Evolutionary conservation across 169 alveolate species (phyloP).

Genomic region (Eimeria praecox): DNA sequence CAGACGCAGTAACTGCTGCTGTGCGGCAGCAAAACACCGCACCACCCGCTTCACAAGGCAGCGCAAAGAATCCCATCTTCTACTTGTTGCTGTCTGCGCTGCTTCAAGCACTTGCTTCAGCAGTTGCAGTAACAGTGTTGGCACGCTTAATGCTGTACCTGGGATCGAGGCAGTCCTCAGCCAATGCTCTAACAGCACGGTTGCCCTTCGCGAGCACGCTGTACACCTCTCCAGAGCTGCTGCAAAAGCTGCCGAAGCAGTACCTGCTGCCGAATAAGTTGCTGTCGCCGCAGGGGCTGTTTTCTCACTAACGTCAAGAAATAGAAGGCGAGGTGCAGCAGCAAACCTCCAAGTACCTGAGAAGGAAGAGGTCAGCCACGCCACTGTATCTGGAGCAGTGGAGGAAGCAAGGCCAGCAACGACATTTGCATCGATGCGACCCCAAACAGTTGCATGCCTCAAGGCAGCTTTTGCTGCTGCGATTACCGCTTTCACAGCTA

Average conservation of each 20-base stretch:
- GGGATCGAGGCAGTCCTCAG: not conserved
- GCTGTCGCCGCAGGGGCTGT: not conserved
- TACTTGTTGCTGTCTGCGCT: not conserved
- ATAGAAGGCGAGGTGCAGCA: not conserved
- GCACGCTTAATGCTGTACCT: not conserved
- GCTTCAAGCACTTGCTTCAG: not conserved
- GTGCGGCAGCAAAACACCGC: not conserved
- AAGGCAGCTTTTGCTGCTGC: conserved; percentile 13
- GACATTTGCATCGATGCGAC: not conserved
- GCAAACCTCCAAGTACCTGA: not conserved
- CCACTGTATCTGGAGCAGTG: not conserved
- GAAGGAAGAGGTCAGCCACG: not conserved
- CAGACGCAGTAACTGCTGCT: conserved; percentile 33
- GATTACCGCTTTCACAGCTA: not conserved
- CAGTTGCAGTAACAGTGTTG: conserved; percentile 15
- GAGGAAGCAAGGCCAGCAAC: not conserved
- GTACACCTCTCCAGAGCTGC: conserved; percentile 18
- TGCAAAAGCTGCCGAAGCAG: not conserved
- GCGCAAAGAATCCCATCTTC: not conserved
- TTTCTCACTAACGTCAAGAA: not conserved
- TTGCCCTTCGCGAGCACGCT: not conserved
- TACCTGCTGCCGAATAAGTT: not conserved
- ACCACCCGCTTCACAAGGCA: not conserved
- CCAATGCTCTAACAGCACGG: conserved; percentile 7
- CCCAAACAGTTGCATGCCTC: not conserved